Conservation (phyloP, 441 rosid species). For the Pelargonium fulgidum region DNA sequence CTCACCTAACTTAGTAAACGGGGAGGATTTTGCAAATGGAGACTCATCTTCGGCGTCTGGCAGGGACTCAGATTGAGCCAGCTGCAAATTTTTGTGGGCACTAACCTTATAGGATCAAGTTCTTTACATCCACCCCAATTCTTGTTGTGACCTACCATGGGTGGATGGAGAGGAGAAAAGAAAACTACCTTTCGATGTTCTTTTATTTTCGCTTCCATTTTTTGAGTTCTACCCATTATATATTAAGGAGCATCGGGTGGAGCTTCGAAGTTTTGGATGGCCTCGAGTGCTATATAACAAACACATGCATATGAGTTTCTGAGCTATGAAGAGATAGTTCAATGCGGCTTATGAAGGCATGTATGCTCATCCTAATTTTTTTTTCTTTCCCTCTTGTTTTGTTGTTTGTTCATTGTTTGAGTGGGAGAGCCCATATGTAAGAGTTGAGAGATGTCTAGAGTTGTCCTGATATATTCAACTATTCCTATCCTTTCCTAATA, state of each 20-base stretch:
- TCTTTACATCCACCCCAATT: constrained; percentile 19
- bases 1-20: constrained; percentile 19
- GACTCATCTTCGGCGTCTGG: constrained; percentile 32
- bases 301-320: constrained; percentile 17
- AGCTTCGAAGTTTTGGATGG: constrained; percentile 42
- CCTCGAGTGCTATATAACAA: constrained; percentile 14
- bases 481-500: not conserved
- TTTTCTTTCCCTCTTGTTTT: not conserved
- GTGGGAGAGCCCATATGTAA: not conserved
- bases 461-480: too few species aligned
- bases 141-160: constrained; percentile 12
- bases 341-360: constrained; percentile 12
- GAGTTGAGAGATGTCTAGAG: not conserved
- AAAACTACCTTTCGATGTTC: not conserved
- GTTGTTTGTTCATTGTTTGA: too few species aligned
- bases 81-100: constrained; percentile 15
- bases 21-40: constrained; percentile 31
- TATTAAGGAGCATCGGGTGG: constrained; percentile 16
- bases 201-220: not conserved
- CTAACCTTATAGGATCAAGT: constrained; percentile 32
- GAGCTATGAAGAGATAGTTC: constrained; percentile 14
- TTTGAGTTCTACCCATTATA: too few species aligned
- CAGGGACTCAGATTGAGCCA: constrained; percentile 37
- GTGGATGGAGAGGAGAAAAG: not conserved
- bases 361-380: not conserved